phyloP scores from a whole-genome alignment of 345 rosid genomes.

The Syzygium aqueum region DNA sequence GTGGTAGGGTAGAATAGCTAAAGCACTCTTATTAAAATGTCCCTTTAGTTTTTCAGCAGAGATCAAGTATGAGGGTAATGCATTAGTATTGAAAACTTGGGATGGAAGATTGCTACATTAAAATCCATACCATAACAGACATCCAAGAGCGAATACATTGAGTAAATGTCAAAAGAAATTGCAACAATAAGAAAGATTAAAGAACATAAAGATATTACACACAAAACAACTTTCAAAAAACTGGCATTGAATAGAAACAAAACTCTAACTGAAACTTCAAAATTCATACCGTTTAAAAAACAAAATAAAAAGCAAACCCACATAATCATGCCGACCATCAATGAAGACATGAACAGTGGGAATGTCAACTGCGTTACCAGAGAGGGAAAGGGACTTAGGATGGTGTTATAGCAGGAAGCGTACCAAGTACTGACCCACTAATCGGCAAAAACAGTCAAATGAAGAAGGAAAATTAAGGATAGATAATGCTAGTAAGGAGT shows the following conservation, averaged over 20 bases:
- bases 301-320: neutral
- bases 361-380: neutral
- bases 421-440: neutral
- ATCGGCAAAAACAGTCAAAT: neutral
- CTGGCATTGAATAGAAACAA: neutral
- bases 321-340: neutral
- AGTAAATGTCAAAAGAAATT: neutral
- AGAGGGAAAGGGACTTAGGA: neutral
- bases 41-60: neutral
- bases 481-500: neutral
- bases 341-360: neutral
- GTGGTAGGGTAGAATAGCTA: neutral
- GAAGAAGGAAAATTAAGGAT: neutral
- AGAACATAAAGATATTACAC: neutral
- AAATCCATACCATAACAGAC: neutral
- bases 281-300: neutral
- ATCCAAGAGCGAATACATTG: neutral
- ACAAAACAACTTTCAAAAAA: neutral
- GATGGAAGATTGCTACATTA: neutral
- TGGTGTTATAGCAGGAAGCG: neutral
- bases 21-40: neutral
- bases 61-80: neutral
- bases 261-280: neutral
- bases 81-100: neutral
- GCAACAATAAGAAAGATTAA: neutral